Percentiles rank a stretch among this genome's conserved stretches.
Conservation (phyloP, 768 basidiomycete genomes). For the Trametes elegans region DNA sequence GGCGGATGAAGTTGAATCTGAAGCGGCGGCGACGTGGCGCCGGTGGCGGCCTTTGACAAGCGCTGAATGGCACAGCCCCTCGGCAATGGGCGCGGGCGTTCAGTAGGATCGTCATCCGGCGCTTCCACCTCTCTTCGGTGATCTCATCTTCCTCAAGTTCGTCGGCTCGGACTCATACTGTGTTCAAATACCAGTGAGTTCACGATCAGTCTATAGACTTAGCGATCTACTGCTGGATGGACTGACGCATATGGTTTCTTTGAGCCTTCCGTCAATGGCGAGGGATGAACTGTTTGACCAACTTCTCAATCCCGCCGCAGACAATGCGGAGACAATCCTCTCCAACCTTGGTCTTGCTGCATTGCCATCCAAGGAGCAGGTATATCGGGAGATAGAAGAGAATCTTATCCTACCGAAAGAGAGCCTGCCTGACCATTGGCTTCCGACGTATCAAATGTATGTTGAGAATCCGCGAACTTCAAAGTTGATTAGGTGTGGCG, state of each 20-base stretch:
- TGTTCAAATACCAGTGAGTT: no score
- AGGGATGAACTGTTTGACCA: conserved; percentile 10
- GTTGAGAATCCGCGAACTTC: no score
- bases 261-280: background rate
- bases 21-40: no score
- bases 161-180: no score
- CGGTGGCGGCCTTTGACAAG: no score
- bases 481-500: no score
- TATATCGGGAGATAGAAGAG: conserved; percentile 71
- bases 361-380: conserved; percentile 55
- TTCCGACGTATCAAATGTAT: conserved; percentile 84
- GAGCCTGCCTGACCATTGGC: conserved; percentile 65
- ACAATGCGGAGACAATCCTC: conserved; percentile 44
- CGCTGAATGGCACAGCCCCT: background rate
- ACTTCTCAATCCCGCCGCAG: conserved; percentile 42
- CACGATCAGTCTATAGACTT: background rate
- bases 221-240: background rate
- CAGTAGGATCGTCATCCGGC: background rate
- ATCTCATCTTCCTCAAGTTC: no score
- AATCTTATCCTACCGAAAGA: conserved; percentile 69
- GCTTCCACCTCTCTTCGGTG: no score
- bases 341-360: conserved; percentile 55
- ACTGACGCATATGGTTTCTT: background rate
- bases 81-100: background rate
- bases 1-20: no score